Evolutionary conservation across 371 early-diverging fungal species (phyloP), one percentile per base, ranked within the genome.

Genomic region (Blastocladiella emersonii): DNA sequence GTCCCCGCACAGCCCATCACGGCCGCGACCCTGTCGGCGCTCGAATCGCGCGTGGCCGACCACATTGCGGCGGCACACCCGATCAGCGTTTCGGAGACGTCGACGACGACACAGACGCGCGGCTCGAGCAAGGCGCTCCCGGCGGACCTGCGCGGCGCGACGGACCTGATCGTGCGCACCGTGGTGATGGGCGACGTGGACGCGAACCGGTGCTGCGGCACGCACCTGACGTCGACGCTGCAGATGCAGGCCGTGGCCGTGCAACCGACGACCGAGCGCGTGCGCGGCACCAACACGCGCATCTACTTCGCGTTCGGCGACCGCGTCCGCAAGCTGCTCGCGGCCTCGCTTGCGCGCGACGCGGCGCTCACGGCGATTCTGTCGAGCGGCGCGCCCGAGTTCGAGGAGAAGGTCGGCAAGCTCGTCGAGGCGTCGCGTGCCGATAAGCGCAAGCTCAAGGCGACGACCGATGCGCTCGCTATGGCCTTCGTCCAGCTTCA

Each of bases 131-230:
- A 72, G 12, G 66, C 71, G 21, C 66, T 69, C 36, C 64, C 68
- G 41, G 78, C 82, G 0, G 76, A 76, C 1, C 68, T 65, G 27
- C 76, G 72, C 1, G 67, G 66, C 13, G 64, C 70, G 15, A 73
- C 85, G 0, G 87, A 87, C n/a, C 59, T 79, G 8, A 74, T 77
- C 1, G 74, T 86, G 21, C 70, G 75, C 56, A 74, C 72, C 0
- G 78, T 82, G 43, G 72, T 70, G 8, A 70, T 30, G 70, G 64
- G 32, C 56, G 61, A 57, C n/a, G 39, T 85, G 2, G 87, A 87
- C 57, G 66, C 48, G n/a, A 85, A 86, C 66, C 81, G 84, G n/a
- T 89, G 90, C 71, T 89, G 89, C 59, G 90, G 90, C n/a, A 89
- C 90, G 3, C 89, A 88, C 60, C 78, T 89, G 55, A 49, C 59